Evolutionary conservation across 805 yeast species (phyloP).

Genomic region (Candida jianshihensis): DNA sequence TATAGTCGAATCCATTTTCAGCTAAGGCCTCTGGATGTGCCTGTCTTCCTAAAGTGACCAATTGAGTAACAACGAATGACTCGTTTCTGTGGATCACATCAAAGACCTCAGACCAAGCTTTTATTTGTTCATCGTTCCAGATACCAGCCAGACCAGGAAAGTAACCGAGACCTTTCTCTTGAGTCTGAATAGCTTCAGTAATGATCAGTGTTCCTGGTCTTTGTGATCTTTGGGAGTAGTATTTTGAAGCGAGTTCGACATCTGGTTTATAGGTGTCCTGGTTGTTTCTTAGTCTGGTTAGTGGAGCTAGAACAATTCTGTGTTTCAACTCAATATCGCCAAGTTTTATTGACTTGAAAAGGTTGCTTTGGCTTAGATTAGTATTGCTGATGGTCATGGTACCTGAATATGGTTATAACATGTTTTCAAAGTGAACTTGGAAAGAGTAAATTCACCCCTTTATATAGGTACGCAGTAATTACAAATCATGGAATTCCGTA

Average conservation of each 20-base stretch:
- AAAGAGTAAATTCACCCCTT: no score
- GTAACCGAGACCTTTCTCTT: slow-evolving; percentile 32
- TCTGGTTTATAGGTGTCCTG: slow-evolving; percentile 27
- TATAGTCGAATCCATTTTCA: slow-evolving; percentile 27
- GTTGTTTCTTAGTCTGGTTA: slow-evolving; percentile 37
- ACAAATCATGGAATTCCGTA: no score
- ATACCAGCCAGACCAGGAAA: slow-evolving; percentile 38
- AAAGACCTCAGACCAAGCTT: slow-evolving; percentile 40
- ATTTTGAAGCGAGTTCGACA: slow-evolving; percentile 37
- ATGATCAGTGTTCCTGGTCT: slow-evolving; percentile 52
- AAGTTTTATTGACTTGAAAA: slow-evolving; percentile 33
- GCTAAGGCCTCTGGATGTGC: slow-evolving; percentile 23
- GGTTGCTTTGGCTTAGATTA: slow-evolving; percentile 10
- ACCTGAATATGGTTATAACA: neutral
- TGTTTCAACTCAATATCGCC: slow-evolving; percentile 27
- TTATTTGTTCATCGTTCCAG: slow-evolving; percentile 36
- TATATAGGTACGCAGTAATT: no score
- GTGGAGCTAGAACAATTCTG: slow-evolving; percentile 40
- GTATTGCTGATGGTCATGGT: neutral
- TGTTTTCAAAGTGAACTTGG: no score
- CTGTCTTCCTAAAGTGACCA: slow-evolving; percentile 41
- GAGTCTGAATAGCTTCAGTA: slow-evolving; percentile 47
- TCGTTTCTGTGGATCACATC: slow-evolving; percentile 41
- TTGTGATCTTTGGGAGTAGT: slow-evolving; percentile 48
- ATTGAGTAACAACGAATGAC: slow-evolving; percentile 36